phyloP scores from a whole-genome alignment of 202 grass and related monocot genomes.

The Dendrocalamus latiflorus region DNA sequence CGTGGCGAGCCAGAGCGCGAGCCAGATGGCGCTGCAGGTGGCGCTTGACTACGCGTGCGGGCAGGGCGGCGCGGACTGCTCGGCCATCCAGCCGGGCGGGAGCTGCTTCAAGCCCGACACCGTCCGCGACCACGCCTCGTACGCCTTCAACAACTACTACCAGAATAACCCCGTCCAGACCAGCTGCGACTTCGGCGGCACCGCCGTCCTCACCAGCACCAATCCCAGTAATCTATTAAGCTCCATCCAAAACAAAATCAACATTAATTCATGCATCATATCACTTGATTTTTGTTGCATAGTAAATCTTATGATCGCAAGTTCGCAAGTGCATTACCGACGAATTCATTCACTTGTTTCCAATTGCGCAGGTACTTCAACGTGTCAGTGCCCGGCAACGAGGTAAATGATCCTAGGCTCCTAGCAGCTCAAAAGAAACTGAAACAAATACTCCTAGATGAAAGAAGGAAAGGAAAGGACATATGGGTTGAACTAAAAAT shows the following conservation, averaged over 20 bases:
- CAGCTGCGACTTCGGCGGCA: conserved; percentile 85
- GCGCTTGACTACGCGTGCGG: conserved; percentile 95
- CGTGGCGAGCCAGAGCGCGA: conserved; percentile 71
- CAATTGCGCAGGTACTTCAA: conserved; percentile 14
- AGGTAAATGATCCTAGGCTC: conserved; percentile 20
- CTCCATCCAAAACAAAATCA: background rate
- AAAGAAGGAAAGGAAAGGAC: background rate
- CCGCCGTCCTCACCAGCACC: conserved; percentile 54
- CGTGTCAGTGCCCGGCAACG: conserved; percentile 32
- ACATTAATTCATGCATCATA: background rate
- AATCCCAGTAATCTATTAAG: conserved; percentile 61
- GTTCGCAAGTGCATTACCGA: background rate
- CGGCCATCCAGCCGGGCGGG: conserved; percentile 55
- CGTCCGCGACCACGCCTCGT: conserved; percentile 79
- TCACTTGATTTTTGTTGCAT: background rate
- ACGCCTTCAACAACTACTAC: conserved; percentile 93
- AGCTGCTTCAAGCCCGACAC: conserved; percentile 79
- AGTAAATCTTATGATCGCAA: background rate
- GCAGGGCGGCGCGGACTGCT: conserved; percentile 68
- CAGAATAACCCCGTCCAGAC: conserved; percentile 70
- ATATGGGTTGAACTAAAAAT: background rate
- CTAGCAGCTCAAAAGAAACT: background rate
- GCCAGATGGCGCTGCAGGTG: conserved; percentile 64
- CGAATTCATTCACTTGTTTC: background rate
- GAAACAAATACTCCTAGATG: background rate